phyloP scores from a whole-genome alignment of 352 stramenopile genomes.

The Phytophthora pinifolia region DNA sequence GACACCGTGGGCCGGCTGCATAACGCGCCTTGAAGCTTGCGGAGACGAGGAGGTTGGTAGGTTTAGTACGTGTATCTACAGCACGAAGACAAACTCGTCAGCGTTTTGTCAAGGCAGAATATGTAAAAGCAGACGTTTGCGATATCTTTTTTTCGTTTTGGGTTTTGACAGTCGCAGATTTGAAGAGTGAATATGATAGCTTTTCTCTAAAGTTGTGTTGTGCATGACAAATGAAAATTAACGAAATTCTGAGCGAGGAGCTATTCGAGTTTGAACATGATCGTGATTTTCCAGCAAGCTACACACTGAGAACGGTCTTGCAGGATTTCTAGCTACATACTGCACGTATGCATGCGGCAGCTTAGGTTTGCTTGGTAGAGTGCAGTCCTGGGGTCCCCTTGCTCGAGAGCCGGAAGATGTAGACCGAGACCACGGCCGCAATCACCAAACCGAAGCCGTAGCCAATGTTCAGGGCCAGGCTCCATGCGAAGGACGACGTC shows the following conservation, averaged over 20 bases:
- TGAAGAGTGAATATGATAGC: too few species aligned
- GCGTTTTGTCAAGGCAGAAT: constrained; percentile 15
- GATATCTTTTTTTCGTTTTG: constrained; percentile 30
- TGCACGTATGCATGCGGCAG: neutral
- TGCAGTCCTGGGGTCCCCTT: constrained; percentile 24
- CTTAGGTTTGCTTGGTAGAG: constrained; percentile 39
- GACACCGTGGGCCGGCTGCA: constrained; percentile 3
- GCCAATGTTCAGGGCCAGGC: constrained; percentile 40
- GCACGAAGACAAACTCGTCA: constrained; percentile 27
- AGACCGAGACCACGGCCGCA: constrained; percentile 50
- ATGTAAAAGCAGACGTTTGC: constrained; percentile 36
- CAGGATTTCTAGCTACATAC: constrained; percentile 14
- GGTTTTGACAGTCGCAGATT: too few species aligned
- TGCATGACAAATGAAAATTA: neutral
- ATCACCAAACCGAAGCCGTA: constrained; percentile 49
- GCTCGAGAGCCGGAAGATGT: constrained; percentile 62
- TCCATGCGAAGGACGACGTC: constrained; percentile 31
- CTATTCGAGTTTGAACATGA: too few species aligned
- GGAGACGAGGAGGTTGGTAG: constrained; percentile 29
- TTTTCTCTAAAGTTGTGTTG: neutral
- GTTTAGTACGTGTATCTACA: constrained; percentile 39
- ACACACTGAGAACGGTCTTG: too few species aligned
- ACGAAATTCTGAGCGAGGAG: too few species aligned
- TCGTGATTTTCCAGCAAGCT: too few species aligned
- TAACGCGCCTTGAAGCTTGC: constrained; percentile 11